phyloP scores from a whole-genome alignment of 108 stramenopile genomes.

The Nitzschia palea region DNA sequence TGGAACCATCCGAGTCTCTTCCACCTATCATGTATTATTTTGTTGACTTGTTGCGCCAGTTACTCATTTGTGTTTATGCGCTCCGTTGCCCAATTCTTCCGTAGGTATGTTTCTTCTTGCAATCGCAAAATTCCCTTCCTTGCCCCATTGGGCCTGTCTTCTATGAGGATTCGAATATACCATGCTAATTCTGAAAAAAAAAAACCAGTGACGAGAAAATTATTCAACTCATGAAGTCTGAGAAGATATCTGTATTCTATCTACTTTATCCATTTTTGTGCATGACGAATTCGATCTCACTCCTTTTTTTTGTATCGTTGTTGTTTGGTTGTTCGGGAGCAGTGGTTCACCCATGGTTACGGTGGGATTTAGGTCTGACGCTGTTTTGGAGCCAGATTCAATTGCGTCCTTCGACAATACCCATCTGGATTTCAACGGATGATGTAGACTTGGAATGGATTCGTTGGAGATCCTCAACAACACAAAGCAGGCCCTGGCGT shows the following conservation, averaged over 20 bases:
- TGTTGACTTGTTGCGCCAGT: no score
- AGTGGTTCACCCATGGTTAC: conserved; percentile 10
- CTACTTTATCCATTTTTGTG: background rate
- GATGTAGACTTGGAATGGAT: no score
- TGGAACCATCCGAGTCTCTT: background rate
- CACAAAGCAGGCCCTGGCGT: no score
- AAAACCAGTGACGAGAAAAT: conserved; percentile 22
- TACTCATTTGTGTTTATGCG: no score
- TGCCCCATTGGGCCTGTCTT: conserved; percentile 1
- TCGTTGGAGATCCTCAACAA: no score
- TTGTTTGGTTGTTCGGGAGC: background rate
- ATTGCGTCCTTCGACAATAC: conserved; percentile 4
- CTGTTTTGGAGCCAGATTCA: conserved; percentile 8
- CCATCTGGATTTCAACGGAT: background rate
- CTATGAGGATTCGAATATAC: conserved; percentile 41
- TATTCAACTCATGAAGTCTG: conserved; percentile 38
- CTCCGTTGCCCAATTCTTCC: no score
- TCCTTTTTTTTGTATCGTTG: conserved; percentile 2
- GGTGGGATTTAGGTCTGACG: conserved; percentile 4
- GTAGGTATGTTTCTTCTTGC: no score
- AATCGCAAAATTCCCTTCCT: no score
- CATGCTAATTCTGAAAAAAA: conserved; percentile 58
- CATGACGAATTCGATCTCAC: background rate
- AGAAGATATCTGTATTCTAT: conserved; percentile 22
- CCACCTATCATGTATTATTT: no score